A percentile compares a stretch with the other conserved stretches of the same genome.
phyloP scores from a whole-genome alignment of 441 rosid species.

The Croton laevigatus region DNA sequence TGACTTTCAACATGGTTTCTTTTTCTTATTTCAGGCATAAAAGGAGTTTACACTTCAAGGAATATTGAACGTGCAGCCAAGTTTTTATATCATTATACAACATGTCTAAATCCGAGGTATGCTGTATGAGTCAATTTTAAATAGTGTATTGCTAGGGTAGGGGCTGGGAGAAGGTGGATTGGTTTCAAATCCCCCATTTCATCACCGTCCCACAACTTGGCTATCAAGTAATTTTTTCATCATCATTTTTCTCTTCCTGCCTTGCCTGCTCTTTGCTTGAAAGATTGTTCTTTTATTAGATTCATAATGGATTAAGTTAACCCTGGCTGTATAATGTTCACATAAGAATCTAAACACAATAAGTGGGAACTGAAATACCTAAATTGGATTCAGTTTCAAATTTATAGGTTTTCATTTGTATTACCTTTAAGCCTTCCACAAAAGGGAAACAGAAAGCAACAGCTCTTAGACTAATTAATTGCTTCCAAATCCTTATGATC shows the following conservation, averaged over 20 bases:
- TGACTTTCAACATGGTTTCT: constrained; percentile 16
- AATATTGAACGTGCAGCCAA: constrained; percentile 57
- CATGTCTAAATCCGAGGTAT: constrained; percentile 57
- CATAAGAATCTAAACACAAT: no score
- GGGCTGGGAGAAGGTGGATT: not conserved
- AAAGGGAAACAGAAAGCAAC: no score
- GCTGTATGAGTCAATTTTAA: constrained; percentile 13
- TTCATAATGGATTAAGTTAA: not conserved
- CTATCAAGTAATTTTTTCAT: not conserved
- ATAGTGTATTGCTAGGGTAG: constrained; percentile 6
- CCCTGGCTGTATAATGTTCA: not conserved
- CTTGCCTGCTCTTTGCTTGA: not conserved
- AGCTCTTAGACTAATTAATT: no score
- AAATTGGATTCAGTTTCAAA: no score
- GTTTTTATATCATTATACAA: constrained; percentile 59
- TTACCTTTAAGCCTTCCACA: no score
- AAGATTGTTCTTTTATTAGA: not conserved
- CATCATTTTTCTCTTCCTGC: not conserved
- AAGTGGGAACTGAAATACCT: no score
- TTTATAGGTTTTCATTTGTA: no score
- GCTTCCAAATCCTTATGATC: no score
- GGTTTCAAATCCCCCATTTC: not conserved
- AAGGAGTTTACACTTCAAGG: constrained; percentile 73
- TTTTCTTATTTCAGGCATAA: constrained; percentile 49
- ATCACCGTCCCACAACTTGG: not conserved